A percentile compares a stretch with the other conserved stretches of the same genome.
Conservation (phyloP, 192 early-diverging fungal genomes). For the Gaertneriomyces sp. region DNA sequence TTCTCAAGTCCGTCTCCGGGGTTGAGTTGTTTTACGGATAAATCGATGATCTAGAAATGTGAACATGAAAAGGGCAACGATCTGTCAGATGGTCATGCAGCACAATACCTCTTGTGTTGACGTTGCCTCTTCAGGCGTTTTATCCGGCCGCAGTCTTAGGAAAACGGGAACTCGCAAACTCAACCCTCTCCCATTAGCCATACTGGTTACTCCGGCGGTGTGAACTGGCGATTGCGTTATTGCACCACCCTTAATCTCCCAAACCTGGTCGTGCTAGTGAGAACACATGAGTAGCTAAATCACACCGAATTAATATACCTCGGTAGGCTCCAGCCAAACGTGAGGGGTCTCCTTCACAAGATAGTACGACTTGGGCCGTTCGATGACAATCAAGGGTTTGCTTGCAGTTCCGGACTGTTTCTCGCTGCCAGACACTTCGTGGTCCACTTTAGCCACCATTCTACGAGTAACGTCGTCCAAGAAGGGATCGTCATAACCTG, state of each 20-base stretch:
- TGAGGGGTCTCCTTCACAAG: constrained; percentile 11
- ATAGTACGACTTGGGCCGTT: constrained; percentile 5
- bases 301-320: not conserved
- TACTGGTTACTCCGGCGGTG: constrained; percentile 5
- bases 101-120: not conserved
- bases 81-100: no score
- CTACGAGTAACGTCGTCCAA: no score
- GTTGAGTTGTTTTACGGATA: no score
- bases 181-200: constrained; percentile 10
- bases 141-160: constrained; percentile 15
- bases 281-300: not conserved
- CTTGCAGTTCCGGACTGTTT: no score
- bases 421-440: no score
- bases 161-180: constrained; percentile 5
- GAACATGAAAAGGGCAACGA: no score
- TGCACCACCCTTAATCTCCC: constrained; percentile 23
- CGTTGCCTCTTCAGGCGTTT: constrained; percentile 19
- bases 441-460: no score
- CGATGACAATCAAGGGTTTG: not conserved
- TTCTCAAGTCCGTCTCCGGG: no score
- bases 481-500: no score
- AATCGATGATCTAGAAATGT: no score
- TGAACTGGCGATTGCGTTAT: constrained; percentile 23
- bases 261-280: constrained; percentile 8
- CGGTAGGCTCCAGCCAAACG: constrained; percentile 22